These are phyloP conservation scores for Phytophthora multivora DNA, from an alignment of 352 stramenopile genomes.

Conservation along the genomic window DNA sequence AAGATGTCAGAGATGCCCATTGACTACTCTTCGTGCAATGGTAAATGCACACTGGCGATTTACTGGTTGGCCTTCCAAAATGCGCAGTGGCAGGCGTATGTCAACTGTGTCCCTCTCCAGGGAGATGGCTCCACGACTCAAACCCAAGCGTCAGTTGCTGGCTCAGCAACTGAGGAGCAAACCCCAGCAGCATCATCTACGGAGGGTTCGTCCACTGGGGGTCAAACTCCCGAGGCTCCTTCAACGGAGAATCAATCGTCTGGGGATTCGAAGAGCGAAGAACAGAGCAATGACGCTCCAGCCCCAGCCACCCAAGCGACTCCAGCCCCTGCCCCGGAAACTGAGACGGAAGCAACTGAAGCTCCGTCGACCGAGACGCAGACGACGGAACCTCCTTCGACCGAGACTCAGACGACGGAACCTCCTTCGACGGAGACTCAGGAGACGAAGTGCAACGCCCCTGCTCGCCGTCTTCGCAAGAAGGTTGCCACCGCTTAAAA, in stretches of 20 bases:
- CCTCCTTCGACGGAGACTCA: slow-evolving; percentile 1
- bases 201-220: not conserved
- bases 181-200: not conserved
- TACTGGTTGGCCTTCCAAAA: slow-evolving; percentile 58
- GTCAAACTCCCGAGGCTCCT: not conserved
- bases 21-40: slow-evolving; percentile 45
- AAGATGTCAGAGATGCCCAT: slow-evolving; percentile 36
- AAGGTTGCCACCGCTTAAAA: slow-evolving; percentile 1
- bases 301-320: not conserved
- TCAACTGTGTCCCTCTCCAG: slow-evolving; percentile 31
- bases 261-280: not conserved
- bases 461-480: slow-evolving; percentile 16
- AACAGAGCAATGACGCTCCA: not conserved
- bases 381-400: not conserved
- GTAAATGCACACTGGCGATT: slow-evolving; percentile 44
- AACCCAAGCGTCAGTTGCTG: slow-evolving; percentile 11
- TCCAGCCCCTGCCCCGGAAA: not conserved
- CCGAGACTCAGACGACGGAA: not conserved
- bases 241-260: not conserved
- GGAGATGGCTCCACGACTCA: slow-evolving; percentile 13
- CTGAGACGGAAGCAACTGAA: not conserved
- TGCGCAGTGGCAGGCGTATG: slow-evolving; percentile 46
- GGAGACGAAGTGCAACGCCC: slow-evolving; percentile 21
- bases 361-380: not conserved
- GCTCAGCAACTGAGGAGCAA: not conserved